Percentiles rank a stretch among this genome's conserved stretches.
Evolutionary conservation across 352 stramenopile species (phyloP).

Genomic region (Pythium sp.): DNA sequence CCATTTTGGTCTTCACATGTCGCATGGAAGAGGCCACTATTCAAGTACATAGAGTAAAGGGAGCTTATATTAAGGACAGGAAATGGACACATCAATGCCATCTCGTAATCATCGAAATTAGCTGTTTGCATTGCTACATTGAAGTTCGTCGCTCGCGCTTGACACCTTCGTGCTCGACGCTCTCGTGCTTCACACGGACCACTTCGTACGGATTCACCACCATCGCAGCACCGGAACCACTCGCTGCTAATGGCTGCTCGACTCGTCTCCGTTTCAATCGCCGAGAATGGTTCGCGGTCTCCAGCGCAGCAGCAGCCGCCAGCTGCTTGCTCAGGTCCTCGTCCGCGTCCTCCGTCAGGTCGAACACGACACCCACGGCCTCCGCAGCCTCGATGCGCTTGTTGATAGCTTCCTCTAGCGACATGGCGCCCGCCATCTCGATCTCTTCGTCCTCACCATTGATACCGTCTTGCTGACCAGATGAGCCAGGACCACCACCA

Average conservation of each 20-base stretch:
- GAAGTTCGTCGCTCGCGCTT: background rate
- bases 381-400: constrained; percentile 46
- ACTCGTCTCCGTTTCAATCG: constrained; percentile 33
- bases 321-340: constrained; percentile 36
- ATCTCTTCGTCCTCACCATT: constrained; percentile 46
- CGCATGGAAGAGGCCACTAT: background rate
- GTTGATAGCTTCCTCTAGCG: constrained; percentile 71
- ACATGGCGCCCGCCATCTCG: constrained; percentile 67
- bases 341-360: constrained; percentile 60
- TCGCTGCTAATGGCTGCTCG: background rate
- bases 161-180: background rate
- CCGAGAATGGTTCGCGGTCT: constrained; percentile 15
- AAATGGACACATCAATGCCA: background rate
- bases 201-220: background rate
- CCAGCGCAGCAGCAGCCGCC: constrained; percentile 20
- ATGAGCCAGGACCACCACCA: background rate
- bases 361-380: constrained; percentile 57
- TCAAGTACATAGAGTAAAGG: background rate
- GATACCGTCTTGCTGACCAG: background rate
- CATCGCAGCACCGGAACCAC: background rate
- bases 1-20: background rate
- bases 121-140: background rate
- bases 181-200: constrained; percentile 16
- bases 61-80: background rate
- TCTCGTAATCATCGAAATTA: background rate